Conservation (phyloP, 108 stramenopile species). For the Thalassiosira profunda region DNA sequence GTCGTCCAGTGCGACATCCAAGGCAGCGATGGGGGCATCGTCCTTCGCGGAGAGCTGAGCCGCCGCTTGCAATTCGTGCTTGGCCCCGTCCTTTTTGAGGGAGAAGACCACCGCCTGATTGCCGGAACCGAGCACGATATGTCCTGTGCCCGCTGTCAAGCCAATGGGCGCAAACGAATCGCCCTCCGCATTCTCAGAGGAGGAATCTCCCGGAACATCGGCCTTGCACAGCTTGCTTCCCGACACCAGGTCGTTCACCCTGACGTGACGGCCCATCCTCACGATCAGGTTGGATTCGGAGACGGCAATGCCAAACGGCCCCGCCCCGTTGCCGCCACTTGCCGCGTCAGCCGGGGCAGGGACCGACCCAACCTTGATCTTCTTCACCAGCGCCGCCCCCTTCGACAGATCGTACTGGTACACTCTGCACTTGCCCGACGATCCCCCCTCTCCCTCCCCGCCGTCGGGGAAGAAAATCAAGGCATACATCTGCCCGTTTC, state of each 20-base stretch:
- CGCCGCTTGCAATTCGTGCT: background rate
- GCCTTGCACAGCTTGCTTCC: constrained; percentile 31
- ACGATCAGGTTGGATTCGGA: constrained; percentile 10
- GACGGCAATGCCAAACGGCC: constrained; percentile 24
- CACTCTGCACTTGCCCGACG: constrained; percentile 20
- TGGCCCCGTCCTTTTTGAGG: constrained; percentile 9
- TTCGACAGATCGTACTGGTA: constrained; percentile 36
- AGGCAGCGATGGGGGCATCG: constrained; percentile 10
- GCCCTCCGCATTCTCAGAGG: background rate
- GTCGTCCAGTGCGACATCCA: constrained; percentile 3
- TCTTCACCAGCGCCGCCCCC: constrained; percentile 7
- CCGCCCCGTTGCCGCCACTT: no score
- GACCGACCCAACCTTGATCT: constrained; percentile 42
- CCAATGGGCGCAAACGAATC: background rate
- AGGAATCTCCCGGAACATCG: background rate
- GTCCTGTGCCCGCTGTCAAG: no score
- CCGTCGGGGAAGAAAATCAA: background rate
- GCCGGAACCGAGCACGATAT: no score
- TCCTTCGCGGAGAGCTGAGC: constrained; percentile 1
- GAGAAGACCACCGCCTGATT: constrained; percentile 9
- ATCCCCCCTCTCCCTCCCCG: background rate
- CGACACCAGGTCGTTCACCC: constrained; percentile 7
- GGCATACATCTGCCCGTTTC: constrained; percentile 8
- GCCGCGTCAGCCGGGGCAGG: no score
- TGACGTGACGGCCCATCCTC: constrained; percentile 13